Evolutionary conservation across 148 eudicot species (phyloP).

Genomic region (Rhododendron griersonianum): DNA sequence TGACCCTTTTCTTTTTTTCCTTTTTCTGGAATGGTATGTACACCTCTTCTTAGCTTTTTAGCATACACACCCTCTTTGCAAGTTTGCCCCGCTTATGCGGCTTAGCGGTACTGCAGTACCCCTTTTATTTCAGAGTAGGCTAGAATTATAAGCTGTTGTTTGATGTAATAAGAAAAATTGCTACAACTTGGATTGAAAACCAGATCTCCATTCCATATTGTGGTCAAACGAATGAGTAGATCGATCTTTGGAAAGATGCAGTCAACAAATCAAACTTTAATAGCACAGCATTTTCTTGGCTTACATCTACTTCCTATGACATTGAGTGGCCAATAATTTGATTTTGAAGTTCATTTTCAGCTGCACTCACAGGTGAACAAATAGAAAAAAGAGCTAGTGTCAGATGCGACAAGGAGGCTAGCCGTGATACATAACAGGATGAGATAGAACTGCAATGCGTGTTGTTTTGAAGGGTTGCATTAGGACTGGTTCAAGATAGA

Average conservation of each 20-base stretch:
- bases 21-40: too few relatives aligned
- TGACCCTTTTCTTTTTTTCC: too few relatives aligned
- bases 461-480: too few relatives aligned
- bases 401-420: not conserved
- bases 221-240: not conserved
- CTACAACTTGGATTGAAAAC: not conserved
- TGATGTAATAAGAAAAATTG: not conserved
- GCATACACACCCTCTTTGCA: too few relatives aligned
- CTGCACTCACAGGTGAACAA: not conserved
- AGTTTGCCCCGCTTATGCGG: too few relatives aligned
- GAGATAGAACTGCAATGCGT: too few relatives aligned
- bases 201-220: not conserved
- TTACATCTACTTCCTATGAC: not conserved
- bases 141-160: not conserved
- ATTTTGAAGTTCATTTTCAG: not conserved
- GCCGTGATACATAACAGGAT: too few relatives aligned
- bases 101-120: too few relatives aligned
- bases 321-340: not conserved
- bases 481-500: too few relatives aligned
- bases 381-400: not conserved
- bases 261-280: not conserved
- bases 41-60: too few relatives aligned
- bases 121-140: too few relatives aligned
- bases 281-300: not conserved
- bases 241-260: not conserved